These are phyloP conservation scores for Euclidium syriacum DNA, from an alignment of 345 rosid genomes.

Conservation along the genomic window DNA sequence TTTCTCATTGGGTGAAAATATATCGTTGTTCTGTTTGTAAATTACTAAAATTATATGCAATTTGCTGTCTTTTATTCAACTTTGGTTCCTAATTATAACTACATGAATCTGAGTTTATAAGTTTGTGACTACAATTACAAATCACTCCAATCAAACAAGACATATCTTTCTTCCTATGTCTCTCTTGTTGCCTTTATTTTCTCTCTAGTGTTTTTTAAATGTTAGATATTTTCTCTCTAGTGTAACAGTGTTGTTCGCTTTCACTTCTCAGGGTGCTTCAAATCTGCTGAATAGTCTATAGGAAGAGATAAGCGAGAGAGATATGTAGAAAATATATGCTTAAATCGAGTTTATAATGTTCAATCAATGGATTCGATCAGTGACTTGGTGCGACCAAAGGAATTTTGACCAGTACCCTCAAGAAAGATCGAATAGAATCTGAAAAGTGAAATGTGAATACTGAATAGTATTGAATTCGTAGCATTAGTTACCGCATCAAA, in stretches of 20 bases:
- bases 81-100: too few relatives aligned
- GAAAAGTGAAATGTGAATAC: constrained; percentile 1
- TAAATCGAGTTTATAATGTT: not conserved
- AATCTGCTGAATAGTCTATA: constrained; percentile 22
- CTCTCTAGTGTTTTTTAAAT: not conserved
- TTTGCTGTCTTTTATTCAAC: constrained; percentile 2
- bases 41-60: too few relatives aligned
- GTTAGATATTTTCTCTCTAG: not conserved
- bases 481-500: not conserved
- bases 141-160: not conserved
- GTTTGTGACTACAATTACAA: too few relatives aligned
- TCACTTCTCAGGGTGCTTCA: constrained; percentile 18
- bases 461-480: constrained; percentile 1
- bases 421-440: not conserved
- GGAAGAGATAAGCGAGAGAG: constrained; percentile 25
- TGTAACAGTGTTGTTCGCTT: not conserved
- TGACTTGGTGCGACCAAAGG: not conserved
- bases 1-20: too few relatives aligned
- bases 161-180: not conserved
- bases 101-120: too few relatives aligned
- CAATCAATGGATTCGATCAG: not conserved
- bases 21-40: too few relatives aligned
- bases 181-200: not conserved
- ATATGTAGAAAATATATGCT: constrained; percentile 1
- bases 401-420: not conserved